Evolutionary conservation across 192 early-diverging fungal species (phyloP).

Genomic region (Phycomyces nitens): DNA sequence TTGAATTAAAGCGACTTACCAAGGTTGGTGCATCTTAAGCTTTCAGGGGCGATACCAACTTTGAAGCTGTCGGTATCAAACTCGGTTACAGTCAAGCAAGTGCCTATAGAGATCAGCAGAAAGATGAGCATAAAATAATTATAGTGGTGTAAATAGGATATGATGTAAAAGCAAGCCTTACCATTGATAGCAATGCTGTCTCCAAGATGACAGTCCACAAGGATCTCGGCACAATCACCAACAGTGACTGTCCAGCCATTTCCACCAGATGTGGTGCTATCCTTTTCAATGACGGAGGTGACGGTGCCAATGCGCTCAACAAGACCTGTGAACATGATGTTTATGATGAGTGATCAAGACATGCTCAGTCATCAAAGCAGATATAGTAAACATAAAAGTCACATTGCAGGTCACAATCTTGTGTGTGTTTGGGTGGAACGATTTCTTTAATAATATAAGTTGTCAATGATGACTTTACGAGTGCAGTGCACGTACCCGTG

Average conservation of each 20-base stretch:
- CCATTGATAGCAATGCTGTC: conserved; percentile 95
- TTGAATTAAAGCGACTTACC: conserved; percentile 44
- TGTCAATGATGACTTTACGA: no score
- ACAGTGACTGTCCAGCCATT: conserved; percentile 85
- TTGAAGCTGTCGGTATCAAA: conserved; percentile 82
- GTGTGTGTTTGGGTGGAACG: no score
- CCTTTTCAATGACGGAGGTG: conserved; percentile 57
- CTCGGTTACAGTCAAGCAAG: conserved; percentile 96
- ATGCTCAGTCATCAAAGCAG: background rate
- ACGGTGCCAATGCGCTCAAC: conserved; percentile 89
- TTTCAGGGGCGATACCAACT: conserved; percentile 91
- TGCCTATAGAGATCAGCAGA: conserved; percentile 44
- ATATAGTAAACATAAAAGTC: background rate
- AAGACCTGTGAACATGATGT: conserved; percentile 94
- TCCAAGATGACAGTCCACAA: conserved; percentile 84
- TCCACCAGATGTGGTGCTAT: conserved; percentile 76
- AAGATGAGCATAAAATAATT: background rate
- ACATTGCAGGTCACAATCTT: no score
- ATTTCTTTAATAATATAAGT: no score
- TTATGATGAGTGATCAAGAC: background rate
- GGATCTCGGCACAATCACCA: conserved; percentile 61
- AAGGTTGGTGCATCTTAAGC: conserved; percentile 87
- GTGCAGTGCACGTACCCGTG: no score
- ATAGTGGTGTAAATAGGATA: background rate
- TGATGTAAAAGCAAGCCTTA: conserved; percentile 17